Base-by-base conservation (phyloP, 805 yeast genomes). In the Jamesozyma gamospora region DNA sequence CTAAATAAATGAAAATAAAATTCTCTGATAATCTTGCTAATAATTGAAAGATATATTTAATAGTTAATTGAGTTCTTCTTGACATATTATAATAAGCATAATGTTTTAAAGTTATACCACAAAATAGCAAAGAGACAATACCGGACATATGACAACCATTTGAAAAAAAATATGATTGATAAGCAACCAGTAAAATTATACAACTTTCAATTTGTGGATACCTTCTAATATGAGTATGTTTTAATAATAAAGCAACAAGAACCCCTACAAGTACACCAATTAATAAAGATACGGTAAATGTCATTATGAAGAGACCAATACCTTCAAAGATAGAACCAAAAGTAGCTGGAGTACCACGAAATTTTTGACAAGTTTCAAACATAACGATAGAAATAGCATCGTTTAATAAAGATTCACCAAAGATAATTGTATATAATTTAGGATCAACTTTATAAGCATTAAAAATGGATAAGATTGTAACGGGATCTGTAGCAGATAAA, bases 111-210 rank as follows among this genome's bases (percentile, higher is more conserved):
- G 98, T 90, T 46, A 92, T 92, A 40, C 99, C 98, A 60, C 96
- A 90, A 65, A 92, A 92, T 48, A 92, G 65, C 48, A 92, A 69
- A 1, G 96, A 87, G 6, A 90, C 97, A 48, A 90, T 90, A 34
- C 99, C 99, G 5, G 97, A 88, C 98, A 92, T 92, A 60, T 94
- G 98, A 53, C 97, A 94, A 36, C 98, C 99, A 56, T 92, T 92
- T 32, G 97, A 88, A 63, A 92, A 92, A 68, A 92, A 92, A 62
- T 92, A 92, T 0, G 96, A 86, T 53, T 87, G 95, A 59, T 92
- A 92, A 14, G 97, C 96, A 58, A 88, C 79, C 49, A 92, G 65
- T 34, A 92, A 65, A 24, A 92, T 94, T 40, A 92, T 60, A 60
- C 97, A 94, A 24, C 96, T 84, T 66, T 92, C 99, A 53, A 92